These are phyloP conservation scores for Rhizopogon salebrosus DNA, from an alignment of 768 basidiomycete genomes.

Conservation along the genomic window DNA sequence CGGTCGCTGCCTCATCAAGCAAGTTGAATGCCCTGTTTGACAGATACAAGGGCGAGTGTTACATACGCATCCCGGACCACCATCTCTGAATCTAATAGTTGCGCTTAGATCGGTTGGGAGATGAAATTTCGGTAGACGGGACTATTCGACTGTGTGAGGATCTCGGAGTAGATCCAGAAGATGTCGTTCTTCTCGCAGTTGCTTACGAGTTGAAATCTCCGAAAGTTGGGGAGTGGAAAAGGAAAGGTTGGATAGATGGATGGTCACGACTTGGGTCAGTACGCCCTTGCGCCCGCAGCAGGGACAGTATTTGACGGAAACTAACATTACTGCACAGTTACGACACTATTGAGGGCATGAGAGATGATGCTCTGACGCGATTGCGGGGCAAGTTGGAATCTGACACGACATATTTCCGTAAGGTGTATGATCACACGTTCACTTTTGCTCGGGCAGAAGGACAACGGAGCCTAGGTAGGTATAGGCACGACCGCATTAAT, in stretches of 20 bases:
- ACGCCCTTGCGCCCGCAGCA: not conserved
- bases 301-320: conserved; percentile 4
- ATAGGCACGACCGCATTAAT: not conserved
- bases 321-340: conserved; percentile 34
- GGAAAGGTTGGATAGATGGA: conserved; percentile 71
- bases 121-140: conserved; percentile 71
- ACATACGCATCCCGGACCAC: not conserved
- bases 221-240: conserved; percentile 64
- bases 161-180: conserved; percentile 66
- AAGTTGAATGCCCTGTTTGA: conserved; percentile 59
- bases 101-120: conserved; percentile 47
- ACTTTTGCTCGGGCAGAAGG: conserved; percentile 72
- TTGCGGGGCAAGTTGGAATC: conserved; percentile 57
- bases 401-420: conserved; percentile 65
- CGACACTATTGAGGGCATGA: conserved; percentile 64
- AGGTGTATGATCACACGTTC: conserved; percentile 79
- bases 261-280: conserved; percentile 72
- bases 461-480: conserved; percentile 72
- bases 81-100: not conserved
- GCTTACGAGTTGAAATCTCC: conserved; percentile 81
- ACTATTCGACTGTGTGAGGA: conserved; percentile 76
- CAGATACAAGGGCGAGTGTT: conserved; percentile 54
- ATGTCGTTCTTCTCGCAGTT: conserved; percentile 76
- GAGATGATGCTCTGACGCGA: conserved; percentile 39
- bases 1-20: conserved; percentile 42